Evolutionary conservation across 306 rosid species (phyloP), one percentile per base, ranked within the genome.

Genomic region (Nissolia schottii): DNA sequence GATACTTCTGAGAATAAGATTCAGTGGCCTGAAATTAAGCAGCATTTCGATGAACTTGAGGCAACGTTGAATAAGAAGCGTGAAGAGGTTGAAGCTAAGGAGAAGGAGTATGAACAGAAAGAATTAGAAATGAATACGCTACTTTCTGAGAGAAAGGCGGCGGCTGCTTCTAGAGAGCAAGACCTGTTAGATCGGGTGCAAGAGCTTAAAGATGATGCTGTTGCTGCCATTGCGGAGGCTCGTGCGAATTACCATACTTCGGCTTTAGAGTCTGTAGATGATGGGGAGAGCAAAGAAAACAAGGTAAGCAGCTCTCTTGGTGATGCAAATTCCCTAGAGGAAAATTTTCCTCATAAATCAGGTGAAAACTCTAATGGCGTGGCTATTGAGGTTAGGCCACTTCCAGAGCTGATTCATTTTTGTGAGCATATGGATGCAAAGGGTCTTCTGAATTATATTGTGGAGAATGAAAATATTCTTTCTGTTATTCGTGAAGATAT

Each of bases 271-370:
- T 73, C 83, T 48, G 72, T 73, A 51, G 79, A 77, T 62, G 82
- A 79, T 66, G 83, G 71, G 74, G 80, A 82, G 84, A 82, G 35
- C 85, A 75, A 64, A 79, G 83, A 71, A 45, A 78, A 77, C 80
- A 83, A 86, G 93, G 94, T 90, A 90, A 90, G 82, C 81, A 83
- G 83, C 82, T 80, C 91, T 81, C 65, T 83, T 73, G 88, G 85
- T 32, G 91, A 84, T 80, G 66, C 74, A 74, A 78, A 78, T 78
- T 86, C 85, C 71, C 64, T 76, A 14, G 82, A 78, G 71, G 92
- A 89, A 27, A 86, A 81, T 74, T 74, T 80, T 79, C 80, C 88
- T 75, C 75, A 51, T 82, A 83, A 84, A 70, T 81, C 83, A 32
- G 85, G 62, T 86, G 87, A 79, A 72, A 88, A 82, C 60, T 67